These are phyloP conservation scores for Wickerhamiella slavikovae DNA, from an alignment of 805 yeast species.

Conservation along the genomic window DNA sequence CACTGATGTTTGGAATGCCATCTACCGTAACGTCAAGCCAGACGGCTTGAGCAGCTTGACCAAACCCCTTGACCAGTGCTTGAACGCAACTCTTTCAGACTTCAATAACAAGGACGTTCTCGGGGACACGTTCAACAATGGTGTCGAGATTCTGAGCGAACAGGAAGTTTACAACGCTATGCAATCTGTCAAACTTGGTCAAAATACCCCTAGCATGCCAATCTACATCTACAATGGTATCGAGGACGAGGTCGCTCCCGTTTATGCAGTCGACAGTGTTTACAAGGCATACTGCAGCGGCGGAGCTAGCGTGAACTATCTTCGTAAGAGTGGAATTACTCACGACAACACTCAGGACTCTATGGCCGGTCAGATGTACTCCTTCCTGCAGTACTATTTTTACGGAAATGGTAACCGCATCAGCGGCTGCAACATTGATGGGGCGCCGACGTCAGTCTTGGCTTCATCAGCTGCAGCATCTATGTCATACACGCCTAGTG, in stretches of 20 bases:
- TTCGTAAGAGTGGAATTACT: slow-evolving; percentile 5
- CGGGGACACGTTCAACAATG: slow-evolving; percentile 7
- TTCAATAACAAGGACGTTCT: slow-evolving; percentile 8
- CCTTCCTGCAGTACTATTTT: not conserved
- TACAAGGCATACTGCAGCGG: slow-evolving; percentile 11
- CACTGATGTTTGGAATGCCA: slow-evolving; percentile 5
- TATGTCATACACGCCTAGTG: not conserved
- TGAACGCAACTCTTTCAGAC: slow-evolving; percentile 4
- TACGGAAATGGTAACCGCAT: slow-evolving; percentile 1
- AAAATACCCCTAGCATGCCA: slow-evolving; percentile 9
- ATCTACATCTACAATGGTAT: slow-evolving; percentile 13
- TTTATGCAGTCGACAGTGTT: slow-evolving; percentile 6
- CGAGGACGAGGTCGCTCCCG: slow-evolving; percentile 13
- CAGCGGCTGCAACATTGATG: slow-evolving; percentile 2
- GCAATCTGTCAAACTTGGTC: slow-evolving; percentile 11
- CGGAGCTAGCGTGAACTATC: slow-evolving; percentile 12
- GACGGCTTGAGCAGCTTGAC: slow-evolving; percentile 1
- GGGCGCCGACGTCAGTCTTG: slow-evolving; percentile 1
- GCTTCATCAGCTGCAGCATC: not conserved
- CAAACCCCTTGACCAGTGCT: slow-evolving; percentile 7
- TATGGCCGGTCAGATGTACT: not conserved
- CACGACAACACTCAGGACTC: slow-evolving; percentile 3
- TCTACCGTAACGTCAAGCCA: slow-evolving; percentile 3
- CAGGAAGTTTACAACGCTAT: slow-evolving; percentile 5
- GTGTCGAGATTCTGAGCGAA: slow-evolving; percentile 7